Conservation (phyloP, 257 asterid species). For the Gentiana dahurica region DNA sequence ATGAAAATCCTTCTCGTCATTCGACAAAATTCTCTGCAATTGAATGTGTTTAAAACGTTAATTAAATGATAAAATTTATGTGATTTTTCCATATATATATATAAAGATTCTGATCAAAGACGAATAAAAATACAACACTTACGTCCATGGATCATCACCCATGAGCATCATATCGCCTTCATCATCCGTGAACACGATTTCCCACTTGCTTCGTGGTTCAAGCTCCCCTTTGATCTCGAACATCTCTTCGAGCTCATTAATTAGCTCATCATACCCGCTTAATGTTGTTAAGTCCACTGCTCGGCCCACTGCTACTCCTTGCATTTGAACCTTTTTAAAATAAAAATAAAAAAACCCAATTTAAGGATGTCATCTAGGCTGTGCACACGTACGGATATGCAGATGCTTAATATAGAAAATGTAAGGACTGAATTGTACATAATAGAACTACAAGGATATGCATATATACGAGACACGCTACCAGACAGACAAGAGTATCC, state of each 20-base stretch:
- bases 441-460: too few relatives aligned
- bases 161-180: constrained; percentile 96
- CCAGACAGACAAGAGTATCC: neutral
- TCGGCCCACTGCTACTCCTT: constrained; percentile 93
- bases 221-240: constrained; percentile 83
- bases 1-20: constrained; percentile 72
- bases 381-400: too few relatives aligned
- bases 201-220: constrained; percentile 57
- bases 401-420: neutral
- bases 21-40: constrained; percentile 65
- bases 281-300: constrained; percentile 72
- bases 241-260: constrained; percentile 73
- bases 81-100: too few relatives aligned
- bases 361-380: neutral
- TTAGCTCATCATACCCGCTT: constrained; percentile 69
- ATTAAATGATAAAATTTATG: neutral
- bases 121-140: constrained; percentile 22
- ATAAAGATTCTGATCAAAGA: neutral
- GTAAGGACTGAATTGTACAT: constrained; percentile 1
- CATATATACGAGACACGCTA: too few relatives aligned
- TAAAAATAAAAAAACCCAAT: constrained; percentile 9
- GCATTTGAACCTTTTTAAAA: constrained; percentile 76
- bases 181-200: constrained; percentile 71
- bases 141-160: constrained; percentile 99
- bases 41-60: neutral